Evolutionary conservation across 2,329 filamentous ascomycete species (phyloP).

Genomic region (Fusarium haematococcum): DNA sequence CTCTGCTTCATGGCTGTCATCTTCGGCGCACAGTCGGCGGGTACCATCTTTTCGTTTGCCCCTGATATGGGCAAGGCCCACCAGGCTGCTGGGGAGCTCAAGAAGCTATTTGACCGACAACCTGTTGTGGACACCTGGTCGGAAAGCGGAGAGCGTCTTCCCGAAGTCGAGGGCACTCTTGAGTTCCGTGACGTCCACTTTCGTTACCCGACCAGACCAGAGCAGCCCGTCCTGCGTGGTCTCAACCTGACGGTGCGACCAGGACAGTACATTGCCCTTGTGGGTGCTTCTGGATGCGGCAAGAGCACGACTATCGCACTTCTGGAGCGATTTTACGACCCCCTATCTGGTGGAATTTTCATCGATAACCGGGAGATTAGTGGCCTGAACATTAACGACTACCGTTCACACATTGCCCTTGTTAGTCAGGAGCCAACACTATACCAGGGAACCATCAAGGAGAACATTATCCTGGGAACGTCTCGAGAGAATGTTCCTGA

Average conservation of each 20-base stretch:
- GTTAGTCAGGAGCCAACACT: slow-evolving; percentile 95
- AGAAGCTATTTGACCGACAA: slow-evolving; percentile 84
- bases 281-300: slow-evolving; percentile 93
- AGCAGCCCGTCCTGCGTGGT: slow-evolving; percentile 91
- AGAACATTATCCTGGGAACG: slow-evolving; percentile 88
- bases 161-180: slow-evolving; percentile 77
- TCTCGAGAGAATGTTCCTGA: slow-evolving; percentile 76
- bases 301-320: slow-evolving; percentile 95
- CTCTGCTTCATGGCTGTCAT: slow-evolving; percentile 89
- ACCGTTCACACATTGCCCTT: slow-evolving; percentile 84
- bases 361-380: slow-evolving; percentile 88
- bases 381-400: slow-evolving; percentile 84
- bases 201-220: slow-evolving; percentile 89
- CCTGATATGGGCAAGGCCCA: slow-evolving; percentile 95
- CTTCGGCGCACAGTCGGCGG: slow-evolving; percentile 92
- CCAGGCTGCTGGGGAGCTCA: slow-evolving; percentile 82
- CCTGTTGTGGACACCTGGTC: slow-evolving; percentile 89
- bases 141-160: slow-evolving; percentile 71
- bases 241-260: slow-evolving; percentile 80
- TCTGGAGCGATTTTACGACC: slow-evolving; percentile 95
- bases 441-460: slow-evolving; percentile 90
- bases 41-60: slow-evolving; percentile 88
- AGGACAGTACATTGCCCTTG: slow-evolving; percentile 87
- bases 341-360: slow-evolving; percentile 81
- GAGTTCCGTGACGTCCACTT: slow-evolving; percentile 96